phyloP scores from a whole-genome alignment of 2,329 filamentous ascomycete species.

The Claviceps pazoutovae region DNA sequence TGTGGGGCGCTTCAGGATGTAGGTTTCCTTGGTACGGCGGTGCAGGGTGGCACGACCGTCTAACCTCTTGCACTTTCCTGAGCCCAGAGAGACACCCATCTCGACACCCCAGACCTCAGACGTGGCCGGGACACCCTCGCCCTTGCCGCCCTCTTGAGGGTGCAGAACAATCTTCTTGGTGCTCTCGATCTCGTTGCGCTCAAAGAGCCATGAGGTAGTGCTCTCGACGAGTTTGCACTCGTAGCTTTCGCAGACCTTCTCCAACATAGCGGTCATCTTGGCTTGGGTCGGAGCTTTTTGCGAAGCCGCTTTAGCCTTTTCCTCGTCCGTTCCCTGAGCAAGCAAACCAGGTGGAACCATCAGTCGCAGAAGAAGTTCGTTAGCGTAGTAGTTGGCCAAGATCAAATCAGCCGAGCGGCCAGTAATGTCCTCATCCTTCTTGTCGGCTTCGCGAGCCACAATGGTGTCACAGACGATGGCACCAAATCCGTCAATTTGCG shows the following conservation, averaged over 20 bases:
- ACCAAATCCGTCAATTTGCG: slow-evolving; percentile 94
- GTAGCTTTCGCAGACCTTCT: slow-evolving; percentile 85
- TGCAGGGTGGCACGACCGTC: slow-evolving; percentile 83
- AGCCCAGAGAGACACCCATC: slow-evolving; percentile 79
- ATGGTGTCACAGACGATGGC: slow-evolving; percentile 93
- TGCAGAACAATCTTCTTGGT: slow-evolving; percentile 95
- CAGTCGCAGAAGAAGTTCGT: slow-evolving; percentile 82
- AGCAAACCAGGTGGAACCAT: slow-evolving; percentile 85
- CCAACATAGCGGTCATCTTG: slow-evolving; percentile 74
- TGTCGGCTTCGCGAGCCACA: slow-evolving; percentile 50
- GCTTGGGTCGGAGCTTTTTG: slow-evolving; percentile 73
- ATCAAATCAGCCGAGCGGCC: slow-evolving; percentile 77
- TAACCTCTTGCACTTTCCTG: slow-evolving; percentile 87
- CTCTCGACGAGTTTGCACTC: slow-evolving; percentile 91
- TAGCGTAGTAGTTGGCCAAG: slow-evolving; percentile 85
- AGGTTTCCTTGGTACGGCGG: slow-evolving; percentile 82
- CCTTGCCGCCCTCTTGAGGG: slow-evolving; percentile 74
- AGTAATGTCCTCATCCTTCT: slow-evolving; percentile 49
- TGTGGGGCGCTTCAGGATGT: slow-evolving; percentile 84
- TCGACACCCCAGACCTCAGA: slow-evolving; percentile 97
- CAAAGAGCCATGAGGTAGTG: slow-evolving; percentile 95
- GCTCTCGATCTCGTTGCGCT: slow-evolving; percentile 93
- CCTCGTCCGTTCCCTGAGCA: slow-evolving; percentile 73
- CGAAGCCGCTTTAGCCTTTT: slow-evolving; percentile 80
- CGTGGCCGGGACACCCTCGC: slow-evolving; percentile 76